Conservation (phyloP, 768 basidiomycete genomes). For the Suillus luteus region DNA sequence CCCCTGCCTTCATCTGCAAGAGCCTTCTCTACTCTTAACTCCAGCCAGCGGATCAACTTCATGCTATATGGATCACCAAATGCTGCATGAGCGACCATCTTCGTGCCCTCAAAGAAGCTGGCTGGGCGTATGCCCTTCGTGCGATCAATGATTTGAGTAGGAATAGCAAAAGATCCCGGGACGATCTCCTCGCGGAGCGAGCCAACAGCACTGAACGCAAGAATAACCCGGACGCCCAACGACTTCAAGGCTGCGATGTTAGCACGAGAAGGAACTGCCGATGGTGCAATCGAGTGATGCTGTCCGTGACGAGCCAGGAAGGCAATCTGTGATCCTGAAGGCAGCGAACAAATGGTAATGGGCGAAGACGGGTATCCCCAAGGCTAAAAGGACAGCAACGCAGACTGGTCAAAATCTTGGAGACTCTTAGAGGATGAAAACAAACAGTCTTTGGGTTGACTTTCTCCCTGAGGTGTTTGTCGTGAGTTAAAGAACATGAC, state of each 20-base stretch:
- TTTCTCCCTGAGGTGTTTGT: slow-evolving; percentile 51
- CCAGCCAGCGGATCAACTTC: slow-evolving; percentile 65
- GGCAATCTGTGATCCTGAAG: slow-evolving; percentile 77
- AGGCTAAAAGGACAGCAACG: slow-evolving; percentile 52
- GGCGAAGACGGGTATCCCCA: slow-evolving; percentile 93
- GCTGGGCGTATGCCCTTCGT: slow-evolving; percentile 92
- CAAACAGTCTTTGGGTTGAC: slow-evolving; percentile 83
- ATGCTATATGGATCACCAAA: slow-evolving; percentile 92
- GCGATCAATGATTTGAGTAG: slow-evolving; percentile 92
- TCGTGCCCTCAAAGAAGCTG: slow-evolving; percentile 83
- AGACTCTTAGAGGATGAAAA: slow-evolving; percentile 6
- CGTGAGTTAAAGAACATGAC: background rate
- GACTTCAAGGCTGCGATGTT: slow-evolving; percentile 96
- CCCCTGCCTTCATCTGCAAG: slow-evolving; percentile 58
- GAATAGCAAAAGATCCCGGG: slow-evolving; percentile 87
- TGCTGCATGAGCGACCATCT: slow-evolving; percentile 86
- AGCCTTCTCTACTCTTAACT: slow-evolving; percentile 61
- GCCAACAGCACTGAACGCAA: slow-evolving; percentile 96
- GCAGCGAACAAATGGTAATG: slow-evolving; percentile 88
- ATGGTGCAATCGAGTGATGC: slow-evolving; percentile 79
- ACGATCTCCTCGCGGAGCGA: slow-evolving; percentile 91
- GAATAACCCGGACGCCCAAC: slow-evolving; percentile 83
- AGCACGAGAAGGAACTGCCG: slow-evolving; percentile 80
- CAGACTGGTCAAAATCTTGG: background rate
- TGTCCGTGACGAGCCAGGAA: slow-evolving; percentile 91